Base-by-base conservation (phyloP, 257 asterid genomes). In the Solanum pennellii region DNA sequence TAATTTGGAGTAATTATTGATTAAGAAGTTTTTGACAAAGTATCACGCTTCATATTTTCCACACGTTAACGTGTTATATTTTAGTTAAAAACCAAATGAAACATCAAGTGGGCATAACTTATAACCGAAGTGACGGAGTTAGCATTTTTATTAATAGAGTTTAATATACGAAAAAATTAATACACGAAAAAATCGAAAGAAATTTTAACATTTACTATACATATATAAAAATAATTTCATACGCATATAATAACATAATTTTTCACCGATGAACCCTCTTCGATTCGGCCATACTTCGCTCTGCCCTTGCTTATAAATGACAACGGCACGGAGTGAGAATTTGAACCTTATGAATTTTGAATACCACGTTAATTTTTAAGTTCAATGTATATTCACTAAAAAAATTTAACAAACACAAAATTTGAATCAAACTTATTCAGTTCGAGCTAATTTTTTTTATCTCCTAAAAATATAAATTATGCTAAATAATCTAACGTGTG, bases 141-240 rank as follows among this genome's bases (percentile, higher is more conserved):
- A 52, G 0, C 0, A 52, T 52, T 52, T 52, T 1, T 1, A 49
- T 6, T 49, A 49, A 49, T 5, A 49, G 60, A 49, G 1, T 5
- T 49, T 49, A 15, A 49, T 0, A 1, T 49, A 49, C 0, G 9
- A 49, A 49, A 8, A 49, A 49, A 0, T 49, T 5, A 52, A 2
- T 21, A 49, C 0, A 49, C 3, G 3, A 49, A 52, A 49, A 52
- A 16, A 0, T 52, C 0, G 4, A 52, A 52, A 52, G 4, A 52
- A 52, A 0, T 2, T 52, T 16, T 9, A 52, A 0, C 1, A 52
- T 18, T 0, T 49, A 0, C 0, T 15, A 16, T 49, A 49, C 0
- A 49, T 49, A 15, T 21, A 49, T 16, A 52, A 16, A 52, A 16
- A 16, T 5, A 16, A 49, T 5, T 49, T 15, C 2, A 5, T 0